Conservation (phyloP, 768 basidiomycete genomes). For the Leccinum variicolor region DNA sequence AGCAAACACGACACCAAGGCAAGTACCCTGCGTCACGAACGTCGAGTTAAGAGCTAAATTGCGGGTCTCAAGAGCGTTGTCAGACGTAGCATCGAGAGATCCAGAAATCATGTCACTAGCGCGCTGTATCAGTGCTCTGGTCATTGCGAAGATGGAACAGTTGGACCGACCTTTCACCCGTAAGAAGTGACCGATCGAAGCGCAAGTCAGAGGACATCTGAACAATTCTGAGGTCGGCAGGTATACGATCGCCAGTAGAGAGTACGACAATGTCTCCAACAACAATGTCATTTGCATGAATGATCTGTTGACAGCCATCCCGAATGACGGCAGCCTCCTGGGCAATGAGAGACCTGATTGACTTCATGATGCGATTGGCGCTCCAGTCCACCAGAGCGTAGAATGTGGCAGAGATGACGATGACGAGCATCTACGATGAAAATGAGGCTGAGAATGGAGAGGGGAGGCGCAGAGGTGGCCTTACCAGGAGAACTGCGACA, state of each 20-base stretch:
- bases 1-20: constrained; percentile 38
- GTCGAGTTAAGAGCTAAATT: constrained; percentile 49
- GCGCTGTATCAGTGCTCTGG: not conserved
- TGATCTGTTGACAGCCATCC: constrained; percentile 45
- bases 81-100: constrained; percentile 40
- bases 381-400: constrained; percentile 52
- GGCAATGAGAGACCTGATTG: constrained; percentile 57
- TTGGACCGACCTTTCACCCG: constrained; percentile 40
- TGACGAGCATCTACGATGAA: constrained; percentile 37
- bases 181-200: constrained; percentile 52
- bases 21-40: constrained; percentile 39
- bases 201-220: constrained; percentile 48
- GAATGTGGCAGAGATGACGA: constrained; percentile 40
- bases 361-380: constrained; percentile 49
- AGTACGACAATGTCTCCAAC: constrained; percentile 56
- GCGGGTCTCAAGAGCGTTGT: constrained; percentile 44
- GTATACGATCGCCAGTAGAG: constrained; percentile 53
- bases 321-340: constrained; percentile 55
- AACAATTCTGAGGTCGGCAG: constrained; percentile 57
- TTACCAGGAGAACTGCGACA: no score
- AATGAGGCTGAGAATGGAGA: constrained; percentile 2
- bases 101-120: constrained; percentile 41
- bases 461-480: no score
- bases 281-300: constrained; percentile 53
- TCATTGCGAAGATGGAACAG: not conserved